Evolutionary conservation across 192 early-diverging fungal species (phyloP).

Genomic region (Backusella macrospora): DNA sequence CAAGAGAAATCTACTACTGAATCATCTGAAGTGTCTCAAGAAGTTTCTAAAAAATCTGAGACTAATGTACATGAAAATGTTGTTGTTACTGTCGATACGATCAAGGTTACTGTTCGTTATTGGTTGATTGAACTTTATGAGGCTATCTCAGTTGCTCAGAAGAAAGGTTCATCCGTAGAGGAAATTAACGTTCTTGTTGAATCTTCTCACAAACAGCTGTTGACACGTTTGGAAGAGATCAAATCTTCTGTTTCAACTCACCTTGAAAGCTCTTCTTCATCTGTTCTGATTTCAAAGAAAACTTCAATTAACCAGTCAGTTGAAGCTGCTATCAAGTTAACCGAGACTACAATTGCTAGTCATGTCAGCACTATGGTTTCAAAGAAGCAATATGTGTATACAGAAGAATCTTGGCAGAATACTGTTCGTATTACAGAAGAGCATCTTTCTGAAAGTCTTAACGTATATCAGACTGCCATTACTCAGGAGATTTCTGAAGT

Average conservation of each 20-base stretch:
- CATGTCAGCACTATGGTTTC: conserved; percentile 18
- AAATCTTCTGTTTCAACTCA: conserved; percentile 20
- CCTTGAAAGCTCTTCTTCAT: conserved; percentile 19
- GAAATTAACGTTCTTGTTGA: conserved; percentile 20
- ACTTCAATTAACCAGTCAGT: conserved; percentile 15
- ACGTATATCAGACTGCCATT: conserved; percentile 18
- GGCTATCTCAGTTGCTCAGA: conserved; percentile 15
- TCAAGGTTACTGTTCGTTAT: conserved; percentile 32
- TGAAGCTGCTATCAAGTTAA: conserved; percentile 18
- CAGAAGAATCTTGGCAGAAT: conserved; percentile 18
- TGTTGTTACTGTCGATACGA: conserved; percentile 19
- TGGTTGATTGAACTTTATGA: conserved; percentile 28
- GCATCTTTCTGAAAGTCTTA: conserved; percentile 2
- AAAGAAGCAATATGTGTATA: not conserved
- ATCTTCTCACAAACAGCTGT: conserved; percentile 5
- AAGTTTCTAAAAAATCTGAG: not conserved
- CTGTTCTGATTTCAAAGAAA: conserved; percentile 3
- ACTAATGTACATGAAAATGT: conserved; percentile 14
- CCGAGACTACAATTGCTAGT: not conserved
- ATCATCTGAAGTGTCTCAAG: not conserved
- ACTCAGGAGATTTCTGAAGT: conserved; percentile 20
- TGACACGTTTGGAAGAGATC: not conserved
- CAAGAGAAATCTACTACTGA: not conserved
- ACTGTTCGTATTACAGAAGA: conserved; percentile 10
- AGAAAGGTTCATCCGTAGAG: conserved; percentile 25